Evolutionary conservation across 257 asterid genomes (phyloP).

Genomic region (Nyctanthes arbortristis): DNA sequence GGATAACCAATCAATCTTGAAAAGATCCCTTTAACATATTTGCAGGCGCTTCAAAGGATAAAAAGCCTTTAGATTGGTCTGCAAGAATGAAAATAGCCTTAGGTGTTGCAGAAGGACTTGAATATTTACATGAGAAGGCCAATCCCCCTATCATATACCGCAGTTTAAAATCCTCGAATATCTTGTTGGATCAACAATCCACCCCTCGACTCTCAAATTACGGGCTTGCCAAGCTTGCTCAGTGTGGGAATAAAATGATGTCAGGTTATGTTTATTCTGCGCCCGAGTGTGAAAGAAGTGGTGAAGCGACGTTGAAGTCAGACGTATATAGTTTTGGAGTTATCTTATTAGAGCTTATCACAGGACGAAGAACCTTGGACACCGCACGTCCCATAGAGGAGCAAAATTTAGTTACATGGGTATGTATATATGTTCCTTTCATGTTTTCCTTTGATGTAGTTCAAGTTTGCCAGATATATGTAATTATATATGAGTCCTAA

Average conservation of each 20-base stretch:
- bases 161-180: conserved; percentile 1
- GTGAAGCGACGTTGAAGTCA: conserved; percentile 13
- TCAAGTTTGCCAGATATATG: neutral
- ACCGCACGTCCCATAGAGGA: neutral
- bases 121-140: conserved; percentile 2
- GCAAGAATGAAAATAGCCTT: conserved; percentile 1
- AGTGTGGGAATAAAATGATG: conserved; percentile 1
- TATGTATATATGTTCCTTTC: neutral
- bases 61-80: neutral
- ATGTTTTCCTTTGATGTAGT: neutral
- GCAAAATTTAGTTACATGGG: conserved; percentile 21
- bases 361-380: conserved; percentile 13
- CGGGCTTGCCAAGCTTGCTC: conserved; percentile 2
- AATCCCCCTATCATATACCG: neutral
- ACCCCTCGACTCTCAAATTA: neutral
- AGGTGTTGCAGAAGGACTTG: neutral
- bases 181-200: neutral
- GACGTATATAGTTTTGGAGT: conserved; percentile 19
- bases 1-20: neutral
- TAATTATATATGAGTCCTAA: too few species aligned
- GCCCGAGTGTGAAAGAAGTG: conserved; percentile 13
- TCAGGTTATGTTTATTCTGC: conserved; percentile 14
- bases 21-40: neutral
- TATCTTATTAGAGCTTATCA: conserved; percentile 12
- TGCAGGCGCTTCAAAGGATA: neutral